Base-by-base conservation (phyloP, 352 stramenopile species). In the Globisporangium solare region DNA sequence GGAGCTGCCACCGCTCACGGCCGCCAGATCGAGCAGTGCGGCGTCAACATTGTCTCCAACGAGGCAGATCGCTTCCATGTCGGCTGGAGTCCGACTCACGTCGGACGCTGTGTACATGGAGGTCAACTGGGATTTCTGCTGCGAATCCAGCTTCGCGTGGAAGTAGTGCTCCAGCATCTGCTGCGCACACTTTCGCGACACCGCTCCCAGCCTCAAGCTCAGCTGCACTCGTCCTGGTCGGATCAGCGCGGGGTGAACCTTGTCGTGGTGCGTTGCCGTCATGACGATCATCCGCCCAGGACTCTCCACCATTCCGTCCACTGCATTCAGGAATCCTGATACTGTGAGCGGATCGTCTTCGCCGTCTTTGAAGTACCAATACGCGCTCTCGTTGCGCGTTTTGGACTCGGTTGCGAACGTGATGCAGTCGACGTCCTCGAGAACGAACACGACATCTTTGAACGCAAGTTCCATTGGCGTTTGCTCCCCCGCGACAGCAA, bases 391-490 rank as follows among this genome's bases (percentile, higher is more conserved):
- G 3, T 43, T 43, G 39, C 39, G 39, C 39, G 4, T 15, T 10
- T 43, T n/a, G 7, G 39, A 18, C 18, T 43, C 39, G 17, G 13
- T 43, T 53, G 35, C 35, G 7, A 60, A 60, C 3, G 18, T 18
- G 22, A 60, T 54, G 32, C 53, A 24, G 60, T 89, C 79, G 41
- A 86, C 56, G 57, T 84, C 78, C 58, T 88, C 79, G 45, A 90
- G 74, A 2, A 90, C 79, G 56, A 79, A 86, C 54, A 91, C 82
- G 8, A 84, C 65, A 47, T 91, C 71, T 5, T 77, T 73, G 52
- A 85, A 83, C n/a, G 39, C 58, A 7, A 89, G 56, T 15, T 58
- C 70, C 2, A 84, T 57, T 0, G 72, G 70, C 39, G 76, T 45
- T 21, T 81, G 68, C 48, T 74, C 64, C n/a, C 58, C 71, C 0